phyloP scores from a whole-genome alignment of 306 rosid species.

The Benincasa hispida region DNA sequence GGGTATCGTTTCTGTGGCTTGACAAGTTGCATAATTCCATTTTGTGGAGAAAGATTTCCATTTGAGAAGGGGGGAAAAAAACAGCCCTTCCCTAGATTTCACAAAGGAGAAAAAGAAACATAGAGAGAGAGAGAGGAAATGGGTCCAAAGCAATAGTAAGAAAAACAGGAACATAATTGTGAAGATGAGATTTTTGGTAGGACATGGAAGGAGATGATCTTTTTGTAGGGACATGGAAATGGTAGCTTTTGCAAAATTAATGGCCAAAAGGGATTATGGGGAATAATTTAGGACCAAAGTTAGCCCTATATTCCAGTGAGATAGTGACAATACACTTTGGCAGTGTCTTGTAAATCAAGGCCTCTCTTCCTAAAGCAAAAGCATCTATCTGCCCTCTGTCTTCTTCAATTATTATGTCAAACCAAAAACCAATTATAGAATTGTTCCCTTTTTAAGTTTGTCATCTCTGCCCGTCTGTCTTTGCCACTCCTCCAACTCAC shows the following conservation, averaged over 20 bases:
- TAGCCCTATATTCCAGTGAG: slow-evolving; percentile 27
- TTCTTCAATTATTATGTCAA: background rate
- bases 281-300: slow-evolving; percentile 15
- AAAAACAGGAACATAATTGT: background rate
- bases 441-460: background rate
- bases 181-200: background rate
- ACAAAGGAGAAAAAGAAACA: background rate
- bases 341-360: slow-evolving; percentile 8
- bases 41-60: background rate
- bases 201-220: background rate
- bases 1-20: background rate
- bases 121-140: background rate
- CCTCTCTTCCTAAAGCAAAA: slow-evolving; percentile 18
- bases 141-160: background rate
- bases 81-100: background rate
- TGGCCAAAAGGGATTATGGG: background rate
- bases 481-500: background rate
- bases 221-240: background rate
- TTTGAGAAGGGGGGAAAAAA: background rate
- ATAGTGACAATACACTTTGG: slow-evolving; percentile 36
- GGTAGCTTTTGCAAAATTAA: background rate
- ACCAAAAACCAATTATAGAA: background rate
- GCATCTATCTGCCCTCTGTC: background rate
- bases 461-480: too few species aligned
- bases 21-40: background rate